Evolutionary conservation across 768 basidiomycete species (phyloP).

Genomic region (Galerina sulciceps): DNA sequence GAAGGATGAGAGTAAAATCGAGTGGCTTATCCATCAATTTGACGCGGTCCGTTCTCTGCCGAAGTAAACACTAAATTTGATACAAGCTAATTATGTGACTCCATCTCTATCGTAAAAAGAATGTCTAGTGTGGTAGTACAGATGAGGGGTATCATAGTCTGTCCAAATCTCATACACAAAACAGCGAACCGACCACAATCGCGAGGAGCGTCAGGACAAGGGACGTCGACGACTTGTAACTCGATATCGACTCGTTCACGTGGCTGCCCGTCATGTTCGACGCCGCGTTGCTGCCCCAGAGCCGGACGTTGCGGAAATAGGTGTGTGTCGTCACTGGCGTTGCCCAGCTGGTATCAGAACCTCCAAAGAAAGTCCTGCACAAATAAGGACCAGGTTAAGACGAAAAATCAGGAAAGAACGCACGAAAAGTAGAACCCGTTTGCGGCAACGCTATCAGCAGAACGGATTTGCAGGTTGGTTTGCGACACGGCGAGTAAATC

Average conservation of each 20-base stretch:
- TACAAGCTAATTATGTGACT: too few relatives aligned
- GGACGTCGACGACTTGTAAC: constrained; percentile 16
- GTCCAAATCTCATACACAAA: background rate
- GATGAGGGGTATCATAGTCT: background rate
- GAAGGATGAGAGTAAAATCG: background rate
- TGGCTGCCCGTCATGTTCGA: constrained; percentile 48
- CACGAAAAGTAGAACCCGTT: constrained; percentile 84
- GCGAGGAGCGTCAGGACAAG: constrained; percentile 18
- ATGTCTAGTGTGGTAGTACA: background rate
- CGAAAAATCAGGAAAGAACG: constrained; percentile 26
- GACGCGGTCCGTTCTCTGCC: too few relatives aligned
- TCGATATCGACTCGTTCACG: constrained; percentile 29
- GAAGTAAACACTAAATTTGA: too few relatives aligned
- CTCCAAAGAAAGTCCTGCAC: constrained; percentile 81
- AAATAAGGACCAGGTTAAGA: constrained; percentile 1
- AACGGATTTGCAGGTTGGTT: constrained; percentile 66
- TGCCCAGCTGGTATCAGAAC: constrained; percentile 73
- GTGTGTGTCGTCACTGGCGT: constrained; percentile 69
- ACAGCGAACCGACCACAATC: constrained; percentile 16
- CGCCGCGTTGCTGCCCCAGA: constrained; percentile 60
- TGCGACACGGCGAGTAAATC: constrained; percentile 65
- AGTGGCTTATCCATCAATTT: background rate
- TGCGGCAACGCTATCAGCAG: constrained; percentile 49
- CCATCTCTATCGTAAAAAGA: background rate
- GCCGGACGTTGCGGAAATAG: constrained; percentile 75